A percentile compares a stretch with the other conserved stretches of the same genome.
phyloP scores from a whole-genome alignment of 2,329 filamentous ascomycete species.

The Magnaporthales sp. region DNA sequence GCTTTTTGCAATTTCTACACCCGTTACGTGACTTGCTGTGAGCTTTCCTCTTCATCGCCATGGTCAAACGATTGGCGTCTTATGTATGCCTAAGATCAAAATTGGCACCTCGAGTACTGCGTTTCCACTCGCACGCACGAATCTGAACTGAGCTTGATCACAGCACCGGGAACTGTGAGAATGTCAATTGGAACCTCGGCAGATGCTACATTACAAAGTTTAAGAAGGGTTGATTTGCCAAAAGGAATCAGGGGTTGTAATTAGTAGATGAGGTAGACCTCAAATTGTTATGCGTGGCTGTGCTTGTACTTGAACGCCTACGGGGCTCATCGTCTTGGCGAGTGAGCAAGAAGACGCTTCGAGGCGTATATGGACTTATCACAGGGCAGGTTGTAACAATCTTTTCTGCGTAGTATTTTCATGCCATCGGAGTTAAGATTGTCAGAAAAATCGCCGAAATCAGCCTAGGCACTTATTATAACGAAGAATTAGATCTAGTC shows the following conservation, averaged over 20 bases:
- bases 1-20: constrained; percentile 23
- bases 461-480: neutral
- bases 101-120: neutral
- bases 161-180: neutral
- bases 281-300: neutral
- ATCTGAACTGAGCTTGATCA: neutral
- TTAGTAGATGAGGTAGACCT: neutral
- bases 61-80: neutral
- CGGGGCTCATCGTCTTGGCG: neutral
- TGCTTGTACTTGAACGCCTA: neutral
- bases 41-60: constrained; percentile 15
- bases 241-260: neutral
- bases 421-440: neutral
- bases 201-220: neutral
- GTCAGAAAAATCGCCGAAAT: neutral
- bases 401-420: neutral
- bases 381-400: neutral
- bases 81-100: neutral
- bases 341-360: neutral
- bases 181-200: neutral
- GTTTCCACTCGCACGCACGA: neutral
- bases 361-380: neutral
- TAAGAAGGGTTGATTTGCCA: neutral
- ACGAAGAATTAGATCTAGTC: neutral
- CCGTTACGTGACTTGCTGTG: constrained; percentile 25